Evolutionary conservation across 768 basidiomycete genomes (phyloP), one percentile per base, ranked within the genome.

Genomic region (Multifurca ochricompacta): DNA sequence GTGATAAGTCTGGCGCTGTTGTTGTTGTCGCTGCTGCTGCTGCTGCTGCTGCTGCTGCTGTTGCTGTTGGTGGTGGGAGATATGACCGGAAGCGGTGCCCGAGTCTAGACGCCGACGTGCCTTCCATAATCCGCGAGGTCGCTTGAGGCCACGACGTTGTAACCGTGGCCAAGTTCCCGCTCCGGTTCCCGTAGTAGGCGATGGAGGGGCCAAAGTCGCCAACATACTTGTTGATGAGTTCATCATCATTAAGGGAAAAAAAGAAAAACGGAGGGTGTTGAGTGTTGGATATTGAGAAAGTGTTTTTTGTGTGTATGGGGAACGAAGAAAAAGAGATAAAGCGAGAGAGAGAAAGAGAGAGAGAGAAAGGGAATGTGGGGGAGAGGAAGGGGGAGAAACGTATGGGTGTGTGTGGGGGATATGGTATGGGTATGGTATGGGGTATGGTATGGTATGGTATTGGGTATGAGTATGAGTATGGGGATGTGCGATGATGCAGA

Each of bases 51-150:
- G n/a, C n/a, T n/a, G n/a, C n/a, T n/a, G n/a, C 4, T 45, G 32
- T 6, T 1, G 3, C 31, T 18, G 27, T 1, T 31, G 51, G 34
- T 54, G n/a, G n/a, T n/a, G n/a, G n/a, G n/a, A n/a, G n/a, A n/a
- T n/a, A n/a, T n/a, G 32, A 39, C 36, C 40, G 14, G 40, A 36
- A 1, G 48, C n/a, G 30, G 48, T 13, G 7, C 36, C 23, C n/a
- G 44, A 19, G 39, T 57, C 56, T 34, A 51, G 25, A 16, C 50
- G 50, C 25, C 56, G 37, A 16, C 56, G 56, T 11, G 56, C 56
- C 39, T 57, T 57, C 56, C 50, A 57, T 6, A 57, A 8, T 3
- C 56, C 56, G 42, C 56, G 56, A 11, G 56, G 56, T 7, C 56
- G 50, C 25, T 57, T 57, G 36, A 57, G 39, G 27, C 45, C 37